phyloP scores from a whole-genome alignment of 129 eudicot species.

The Saposhnikovia divaricata region DNA sequence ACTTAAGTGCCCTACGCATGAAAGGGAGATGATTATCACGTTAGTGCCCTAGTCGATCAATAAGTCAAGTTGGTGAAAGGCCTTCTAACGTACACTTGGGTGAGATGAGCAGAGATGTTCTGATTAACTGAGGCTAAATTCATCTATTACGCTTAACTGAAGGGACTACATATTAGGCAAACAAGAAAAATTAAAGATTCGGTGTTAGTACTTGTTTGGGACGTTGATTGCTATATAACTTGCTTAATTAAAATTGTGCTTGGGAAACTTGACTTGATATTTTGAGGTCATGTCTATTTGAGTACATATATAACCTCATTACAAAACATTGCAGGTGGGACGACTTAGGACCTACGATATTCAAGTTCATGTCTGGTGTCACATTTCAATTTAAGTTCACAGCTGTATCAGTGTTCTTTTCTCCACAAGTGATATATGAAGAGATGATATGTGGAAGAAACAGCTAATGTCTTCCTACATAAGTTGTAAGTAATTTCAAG shows the following conservation, averaged over 20 bases:
- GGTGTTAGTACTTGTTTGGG: neutral
- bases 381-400: neutral
- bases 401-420: slow-evolving; percentile 4
- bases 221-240: neutral
- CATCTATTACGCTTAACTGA: neutral
- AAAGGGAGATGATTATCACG: neutral
- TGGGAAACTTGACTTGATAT: slow-evolving; percentile 8
- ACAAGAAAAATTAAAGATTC: neutral
- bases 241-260: neutral
- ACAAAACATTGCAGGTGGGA: slow-evolving; percentile 7
- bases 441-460: neutral
- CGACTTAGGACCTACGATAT: slow-evolving; percentile 11
- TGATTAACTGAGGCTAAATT: neutral
- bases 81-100: neutral
- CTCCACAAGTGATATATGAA: neutral
- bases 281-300: neutral
- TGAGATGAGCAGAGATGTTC: neutral
- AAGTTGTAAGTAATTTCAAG: neutral
- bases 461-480: neutral
- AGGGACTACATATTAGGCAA: neutral
- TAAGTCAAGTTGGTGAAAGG: neutral
- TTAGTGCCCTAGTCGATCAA: neutral
- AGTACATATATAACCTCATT: slow-evolving; percentile 9
- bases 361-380: slow-evolving; percentile 3
- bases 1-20: neutral